Evolutionary conservation across 331 rosid genomes (phyloP).

Genomic region (Arachis monticola): DNA sequence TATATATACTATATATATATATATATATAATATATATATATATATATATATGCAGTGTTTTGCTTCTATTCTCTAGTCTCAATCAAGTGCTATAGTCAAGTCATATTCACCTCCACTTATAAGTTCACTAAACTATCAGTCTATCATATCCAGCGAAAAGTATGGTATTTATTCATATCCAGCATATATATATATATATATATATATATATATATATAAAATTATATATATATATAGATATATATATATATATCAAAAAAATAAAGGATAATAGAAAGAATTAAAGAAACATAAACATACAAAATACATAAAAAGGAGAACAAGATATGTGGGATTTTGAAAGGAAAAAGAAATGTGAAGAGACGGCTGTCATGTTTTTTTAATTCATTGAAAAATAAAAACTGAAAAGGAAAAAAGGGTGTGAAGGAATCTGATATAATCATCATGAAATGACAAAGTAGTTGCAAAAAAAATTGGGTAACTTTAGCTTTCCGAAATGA

Average conservation of each 20-base stretch:
- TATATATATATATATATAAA: too few species aligned
- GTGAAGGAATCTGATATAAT: conserved; percentile 11
- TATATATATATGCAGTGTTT: too few species aligned
- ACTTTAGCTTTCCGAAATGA: conserved; percentile 20
- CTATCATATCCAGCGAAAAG: background rate
- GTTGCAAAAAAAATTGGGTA: background rate
- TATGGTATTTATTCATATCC: background rate
- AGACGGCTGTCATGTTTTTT: conserved; percentile 6
- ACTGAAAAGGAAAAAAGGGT: conserved; percentile 4
- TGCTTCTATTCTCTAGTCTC: too few species aligned
- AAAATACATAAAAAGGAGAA: background rate
- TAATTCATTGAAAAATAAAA: background rate
- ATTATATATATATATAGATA: too few species aligned
- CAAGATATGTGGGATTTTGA: background rate
- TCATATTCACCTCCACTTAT: background rate
- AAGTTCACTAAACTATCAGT: background rate
- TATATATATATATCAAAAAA: too few species aligned
- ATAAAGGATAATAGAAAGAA: background rate
- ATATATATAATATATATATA: too few species aligned
- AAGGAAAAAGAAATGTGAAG: background rate
- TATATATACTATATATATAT: too few species aligned
- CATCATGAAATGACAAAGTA: background rate
- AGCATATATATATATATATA: background rate
- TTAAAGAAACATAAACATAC: background rate
- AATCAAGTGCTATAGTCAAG: background rate